Percentiles rank a stretch among this genome's conserved stretches.
Evolutionary conservation across 2,329 filamentous ascomycete species (phyloP).

Genomic region (Spiromastix sp.): DNA sequence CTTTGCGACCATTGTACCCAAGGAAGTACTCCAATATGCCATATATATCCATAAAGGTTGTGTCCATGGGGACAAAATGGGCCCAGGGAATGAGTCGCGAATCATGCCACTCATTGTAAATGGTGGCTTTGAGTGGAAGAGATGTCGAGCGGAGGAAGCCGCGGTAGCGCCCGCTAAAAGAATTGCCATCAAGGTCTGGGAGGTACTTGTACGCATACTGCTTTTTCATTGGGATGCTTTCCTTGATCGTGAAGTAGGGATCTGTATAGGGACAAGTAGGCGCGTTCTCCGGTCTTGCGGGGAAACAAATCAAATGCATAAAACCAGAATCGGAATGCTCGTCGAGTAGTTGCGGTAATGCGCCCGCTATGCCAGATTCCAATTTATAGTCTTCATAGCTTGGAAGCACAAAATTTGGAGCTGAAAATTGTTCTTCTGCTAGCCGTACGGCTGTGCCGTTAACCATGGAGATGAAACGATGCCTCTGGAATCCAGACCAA

Average conservation of each 20-base stretch:
- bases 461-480: conserved; percentile 64
- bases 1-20: conserved; percentile 39
- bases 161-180: conserved; percentile 57
- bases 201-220: conserved; percentile 53
- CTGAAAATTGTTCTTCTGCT: conserved; percentile 33
- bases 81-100: conserved; percentile 63
- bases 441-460: conserved; percentile 50
- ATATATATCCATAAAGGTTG: conserved; percentile 60
- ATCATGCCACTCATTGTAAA: conserved; percentile 77
- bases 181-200: conserved; percentile 67
- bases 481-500: conserved; percentile 64
- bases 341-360: conserved; percentile 31
- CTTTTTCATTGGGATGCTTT: conserved; percentile 21
- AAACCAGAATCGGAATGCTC: conserved; percentile 33
- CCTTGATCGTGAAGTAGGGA: conserved; percentile 26
- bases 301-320: conserved; percentile 36
- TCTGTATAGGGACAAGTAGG: conserved; percentile 38
- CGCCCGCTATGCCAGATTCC: conserved; percentile 17
- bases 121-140: conserved; percentile 64
- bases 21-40: conserved; percentile 66
- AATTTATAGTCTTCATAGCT: conserved; percentile 35
- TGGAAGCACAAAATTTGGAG: conserved; percentile 17
- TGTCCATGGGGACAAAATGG: conserved; percentile 74
- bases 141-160: conserved; percentile 60
- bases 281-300: conserved; percentile 19